Conservation (phyloP, 805 yeast species). For the Starmerella geochares region DNA sequence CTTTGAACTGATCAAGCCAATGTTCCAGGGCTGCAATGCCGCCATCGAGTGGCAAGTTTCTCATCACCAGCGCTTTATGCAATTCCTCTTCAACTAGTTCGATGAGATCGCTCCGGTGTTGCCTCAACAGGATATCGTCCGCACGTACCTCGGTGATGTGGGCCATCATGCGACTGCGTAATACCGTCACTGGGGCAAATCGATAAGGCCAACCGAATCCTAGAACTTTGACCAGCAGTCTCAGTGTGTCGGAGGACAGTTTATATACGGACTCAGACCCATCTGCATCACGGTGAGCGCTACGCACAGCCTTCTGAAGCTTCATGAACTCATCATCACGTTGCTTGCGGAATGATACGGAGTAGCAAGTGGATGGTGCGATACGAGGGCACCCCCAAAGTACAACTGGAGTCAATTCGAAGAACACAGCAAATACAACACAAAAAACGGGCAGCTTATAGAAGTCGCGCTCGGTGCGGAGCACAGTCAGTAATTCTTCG, state of each 20-base stretch:
- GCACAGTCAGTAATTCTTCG: slow-evolving; percentile 41
- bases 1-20: slow-evolving; percentile 23
- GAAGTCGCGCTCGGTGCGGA: slow-evolving; percentile 43
- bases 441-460: slow-evolving; percentile 51
- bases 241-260: slow-evolving; percentile 8
- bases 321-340: slow-evolving; percentile 7
- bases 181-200: slow-evolving; percentile 10
- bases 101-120: slow-evolving; percentile 1
- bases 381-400: slow-evolving; percentile 45
- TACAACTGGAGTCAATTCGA: slow-evolving; percentile 47
- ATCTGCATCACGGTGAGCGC: neutral
- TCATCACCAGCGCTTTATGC: slow-evolving; percentile 19
- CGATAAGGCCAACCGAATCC: slow-evolving; percentile 15
- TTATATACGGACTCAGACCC: slow-evolving; percentile 21
- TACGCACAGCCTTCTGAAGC: neutral
- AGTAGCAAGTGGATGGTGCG: slow-evolving; percentile 50
- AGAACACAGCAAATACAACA: slow-evolving; percentile 42
- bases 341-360: slow-evolving; percentile 8
- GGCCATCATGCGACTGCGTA: slow-evolving; percentile 13
- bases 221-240: slow-evolving; percentile 16
- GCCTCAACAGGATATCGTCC: slow-evolving; percentile 22
- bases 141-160: slow-evolving; percentile 23
- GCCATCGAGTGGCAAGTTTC: slow-evolving; percentile 19
- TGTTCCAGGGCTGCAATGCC: slow-evolving; percentile 8
- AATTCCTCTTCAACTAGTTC: slow-evolving; percentile 19